Evolutionary conservation across 2,329 filamentous ascomycete species (phyloP).

Genomic region (Neopestalotiopsis clavispora): DNA sequence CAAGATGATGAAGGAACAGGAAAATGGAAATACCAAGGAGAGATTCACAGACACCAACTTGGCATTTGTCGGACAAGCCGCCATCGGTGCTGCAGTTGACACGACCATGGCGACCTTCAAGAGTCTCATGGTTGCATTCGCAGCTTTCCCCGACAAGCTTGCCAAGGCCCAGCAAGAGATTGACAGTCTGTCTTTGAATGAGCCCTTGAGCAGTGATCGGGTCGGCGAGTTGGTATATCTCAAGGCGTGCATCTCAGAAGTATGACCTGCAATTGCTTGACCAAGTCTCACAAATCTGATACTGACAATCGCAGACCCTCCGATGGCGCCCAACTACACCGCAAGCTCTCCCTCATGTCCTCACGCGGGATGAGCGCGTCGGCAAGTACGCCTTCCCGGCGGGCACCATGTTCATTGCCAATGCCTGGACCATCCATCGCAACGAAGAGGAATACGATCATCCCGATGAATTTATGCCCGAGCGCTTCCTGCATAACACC

Average conservation of each 20-base stretch:
- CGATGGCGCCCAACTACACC: slow-evolving; percentile 8
- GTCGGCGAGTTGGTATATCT: slow-evolving; percentile 6
- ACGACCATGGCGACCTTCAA: slow-evolving; percentile 15
- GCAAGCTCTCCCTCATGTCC: slow-evolving; percentile 9
- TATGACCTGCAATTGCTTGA: neutral
- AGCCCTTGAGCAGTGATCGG: neutral
- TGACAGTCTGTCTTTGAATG: neutral
- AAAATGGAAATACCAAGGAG: neutral
- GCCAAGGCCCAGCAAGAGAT: slow-evolving; percentile 7
- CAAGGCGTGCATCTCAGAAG: slow-evolving; percentile 12
- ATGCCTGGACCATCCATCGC: slow-evolving; percentile 14
- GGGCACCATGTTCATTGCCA: slow-evolving; percentile 10
- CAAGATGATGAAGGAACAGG: slow-evolving; percentile 16
- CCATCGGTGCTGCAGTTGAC: slow-evolving; percentile 13
- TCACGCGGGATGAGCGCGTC: slow-evolving; percentile 7
- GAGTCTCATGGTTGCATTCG: slow-evolving; percentile 16
- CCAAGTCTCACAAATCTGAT: neutral
- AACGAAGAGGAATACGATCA: slow-evolving; percentile 16
- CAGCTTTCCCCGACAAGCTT: slow-evolving; percentile 11
- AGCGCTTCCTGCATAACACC: slow-evolving; percentile 16
- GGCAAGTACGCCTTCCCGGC: neutral
- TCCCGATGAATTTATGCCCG: slow-evolving; percentile 14
- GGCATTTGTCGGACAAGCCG: slow-evolving; percentile 13
- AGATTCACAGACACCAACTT: slow-evolving; percentile 17
- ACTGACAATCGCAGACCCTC: neutral